phyloP scores from a whole-genome alignment of 257 asterid genomes.

The Solanum tarijense region DNA sequence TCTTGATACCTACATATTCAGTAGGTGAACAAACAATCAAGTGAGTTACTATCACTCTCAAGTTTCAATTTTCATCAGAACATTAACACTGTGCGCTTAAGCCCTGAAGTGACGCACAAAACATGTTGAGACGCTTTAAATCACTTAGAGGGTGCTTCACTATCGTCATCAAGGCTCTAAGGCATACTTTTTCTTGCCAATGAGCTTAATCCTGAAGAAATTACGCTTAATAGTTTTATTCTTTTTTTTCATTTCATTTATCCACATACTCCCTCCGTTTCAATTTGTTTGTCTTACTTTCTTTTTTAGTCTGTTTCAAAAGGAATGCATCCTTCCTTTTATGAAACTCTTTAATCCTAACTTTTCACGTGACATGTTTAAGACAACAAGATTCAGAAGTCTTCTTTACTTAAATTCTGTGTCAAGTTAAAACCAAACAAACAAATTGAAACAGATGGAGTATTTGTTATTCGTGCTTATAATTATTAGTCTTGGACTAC shows the following conservation, averaged over 20 bases:
- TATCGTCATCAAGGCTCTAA: neutral
- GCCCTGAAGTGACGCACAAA: neutral
- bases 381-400: neutral
- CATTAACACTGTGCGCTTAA: neutral
- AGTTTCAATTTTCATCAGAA: neutral
- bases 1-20: constrained; percentile 50
- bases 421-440: neutral
- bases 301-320: neutral
- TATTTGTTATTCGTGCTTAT: neutral
- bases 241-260: neutral
- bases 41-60: constrained; percentile 33
- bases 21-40: constrained; percentile 35
- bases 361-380: neutral
- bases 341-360: neutral
- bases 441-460: neutral
- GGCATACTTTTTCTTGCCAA: neutral
- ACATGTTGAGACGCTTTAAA: neutral
- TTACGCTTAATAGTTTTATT: neutral
- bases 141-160: neutral
- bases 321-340: neutral
- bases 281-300: neutral
- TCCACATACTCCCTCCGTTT: neutral
- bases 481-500: neutral
- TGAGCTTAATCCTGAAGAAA: neutral
- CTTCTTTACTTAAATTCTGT: neutral